Percentiles rank a stretch among this genome's conserved stretches.
Evolutionary conservation across 805 yeast genomes (phyloP).

Genomic region (Saturnispora sanitii): DNA sequence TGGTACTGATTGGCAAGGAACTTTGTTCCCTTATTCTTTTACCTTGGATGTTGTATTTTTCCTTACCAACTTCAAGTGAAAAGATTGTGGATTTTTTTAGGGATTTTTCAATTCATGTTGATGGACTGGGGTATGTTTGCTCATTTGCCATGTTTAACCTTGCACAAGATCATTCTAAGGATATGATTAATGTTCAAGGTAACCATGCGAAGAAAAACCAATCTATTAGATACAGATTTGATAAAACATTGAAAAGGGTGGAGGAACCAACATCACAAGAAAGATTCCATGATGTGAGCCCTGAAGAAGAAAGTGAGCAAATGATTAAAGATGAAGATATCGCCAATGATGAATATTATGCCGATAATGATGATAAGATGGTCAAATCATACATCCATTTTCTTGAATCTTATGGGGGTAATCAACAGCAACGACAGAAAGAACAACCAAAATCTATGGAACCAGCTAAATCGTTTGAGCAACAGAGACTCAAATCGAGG

Average conservation of each 20-base stretch:
- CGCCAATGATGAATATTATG: constrained; percentile 31
- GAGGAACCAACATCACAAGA: neutral
- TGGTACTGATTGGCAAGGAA: constrained; percentile 65
- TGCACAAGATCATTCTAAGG: constrained; percentile 40
- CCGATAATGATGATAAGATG: constrained; percentile 75
- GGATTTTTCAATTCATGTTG: constrained; percentile 82
- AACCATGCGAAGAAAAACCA: constrained; percentile 3
- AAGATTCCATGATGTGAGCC: constrained; percentile 6
- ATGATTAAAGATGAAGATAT: constrained; percentile 19
- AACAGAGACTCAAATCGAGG: too few species aligned
- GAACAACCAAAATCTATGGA: too few species aligned
- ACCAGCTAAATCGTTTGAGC: too few species aligned
- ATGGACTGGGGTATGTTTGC: constrained; percentile 92
- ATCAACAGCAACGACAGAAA: too few species aligned
- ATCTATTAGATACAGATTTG: constrained; percentile 16
- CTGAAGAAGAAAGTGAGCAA: constrained; percentile 9
- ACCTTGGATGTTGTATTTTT: constrained; percentile 84
- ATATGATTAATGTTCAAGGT: constrained; percentile 12
- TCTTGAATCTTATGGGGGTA: constrained; percentile 68
- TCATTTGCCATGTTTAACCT: constrained; percentile 87
- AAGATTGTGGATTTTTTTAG: constrained; percentile 83
- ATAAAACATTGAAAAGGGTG: constrained; percentile 14
- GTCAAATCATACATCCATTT: constrained; percentile 82
- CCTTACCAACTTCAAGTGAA: constrained; percentile 64
- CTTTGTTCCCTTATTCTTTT: constrained; percentile 71